A percentile compares a stretch with the other conserved stretches of the same genome.
Conservation (phyloP, 169 alveolate species). For the Plasmodium berghei region DNA sequence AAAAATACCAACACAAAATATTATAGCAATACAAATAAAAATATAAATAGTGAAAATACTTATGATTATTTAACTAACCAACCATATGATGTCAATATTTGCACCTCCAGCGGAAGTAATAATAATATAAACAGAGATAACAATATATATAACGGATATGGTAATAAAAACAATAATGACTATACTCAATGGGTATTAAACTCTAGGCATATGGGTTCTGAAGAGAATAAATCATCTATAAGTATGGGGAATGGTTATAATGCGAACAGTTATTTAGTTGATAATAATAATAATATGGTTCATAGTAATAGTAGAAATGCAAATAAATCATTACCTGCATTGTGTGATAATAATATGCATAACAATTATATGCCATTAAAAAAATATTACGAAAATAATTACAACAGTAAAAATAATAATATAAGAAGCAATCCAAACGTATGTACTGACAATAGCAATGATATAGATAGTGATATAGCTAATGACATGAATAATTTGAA, state of each 20-base stretch:
- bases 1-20: background rate
- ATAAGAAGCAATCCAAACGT: background rate
- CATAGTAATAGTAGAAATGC: background rate
- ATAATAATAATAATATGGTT: background rate
- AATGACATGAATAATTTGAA: constrained; percentile 1
- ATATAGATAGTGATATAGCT: background rate
- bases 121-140: background rate
- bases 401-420: background rate
- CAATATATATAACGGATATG: background rate
- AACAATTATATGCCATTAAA: background rate
- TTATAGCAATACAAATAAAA: constrained; percentile 1
- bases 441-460: background rate
- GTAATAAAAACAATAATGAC: background rate
- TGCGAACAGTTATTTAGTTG: constrained; percentile 6
- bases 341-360: constrained; percentile 5
- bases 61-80: background rate
- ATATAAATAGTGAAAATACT: background rate
- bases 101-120: background rate
- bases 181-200: constrained; percentile 2
- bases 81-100: background rate
- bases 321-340: background rate
- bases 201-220: background rate
- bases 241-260: constrained; percentile 3
- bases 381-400: background rate
- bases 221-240: background rate